Conservation (phyloP, 2,329 filamentous ascomycete genomes). For the Diaporthe humulicola region DNA sequence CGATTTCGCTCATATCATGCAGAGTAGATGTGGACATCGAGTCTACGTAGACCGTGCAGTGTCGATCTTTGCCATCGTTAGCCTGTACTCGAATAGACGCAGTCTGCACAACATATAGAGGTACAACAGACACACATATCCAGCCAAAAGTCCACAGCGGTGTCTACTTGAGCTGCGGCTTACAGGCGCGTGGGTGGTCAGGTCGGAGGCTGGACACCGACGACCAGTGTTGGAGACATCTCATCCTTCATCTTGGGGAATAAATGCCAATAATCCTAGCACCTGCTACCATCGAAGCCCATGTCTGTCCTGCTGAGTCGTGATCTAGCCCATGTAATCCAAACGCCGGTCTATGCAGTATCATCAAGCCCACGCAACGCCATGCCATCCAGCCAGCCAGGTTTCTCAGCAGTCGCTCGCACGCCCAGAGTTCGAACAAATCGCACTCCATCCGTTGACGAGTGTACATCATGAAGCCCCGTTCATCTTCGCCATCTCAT, state of each 20-base stretch:
- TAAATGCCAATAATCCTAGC: not conserved
- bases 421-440: not conserved
- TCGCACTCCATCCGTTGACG: not conserved
- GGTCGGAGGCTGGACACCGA: not conserved
- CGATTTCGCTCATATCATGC: not conserved
- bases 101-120: not conserved
- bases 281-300: not conserved
- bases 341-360: constrained; percentile 37
- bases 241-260: too few relatives aligned
- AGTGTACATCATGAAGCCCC: constrained; percentile 35
- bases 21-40: not conserved
- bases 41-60: not conserved
- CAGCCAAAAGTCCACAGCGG: too few relatives aligned
- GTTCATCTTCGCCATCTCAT: constrained; percentile 75
- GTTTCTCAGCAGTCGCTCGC: not conserved
- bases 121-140: not conserved
- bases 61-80: not conserved
- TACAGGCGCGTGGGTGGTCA: not conserved
- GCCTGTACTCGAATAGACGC: not conserved
- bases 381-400: constrained; percentile 27
- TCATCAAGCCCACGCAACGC: constrained; percentile 28
- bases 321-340: constrained; percentile 16
- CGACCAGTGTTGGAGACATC: not conserved
- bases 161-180: not conserved
- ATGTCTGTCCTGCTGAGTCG: not conserved